phyloP scores from a whole-genome alignment of 345 rosid genomes.

The Carallia brachiata region DNA sequence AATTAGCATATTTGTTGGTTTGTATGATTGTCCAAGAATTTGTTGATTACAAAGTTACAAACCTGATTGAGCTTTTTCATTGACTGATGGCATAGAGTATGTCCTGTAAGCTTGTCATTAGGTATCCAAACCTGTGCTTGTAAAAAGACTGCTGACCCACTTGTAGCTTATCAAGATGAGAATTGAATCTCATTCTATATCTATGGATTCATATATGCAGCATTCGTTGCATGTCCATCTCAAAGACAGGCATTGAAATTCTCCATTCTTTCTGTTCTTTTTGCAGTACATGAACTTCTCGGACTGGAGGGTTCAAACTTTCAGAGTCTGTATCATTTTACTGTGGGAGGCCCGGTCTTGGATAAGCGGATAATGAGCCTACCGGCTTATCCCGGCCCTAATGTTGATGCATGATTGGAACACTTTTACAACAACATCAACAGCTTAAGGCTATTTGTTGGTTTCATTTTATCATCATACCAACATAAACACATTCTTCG shows the following conservation, averaged over 20 bases:
- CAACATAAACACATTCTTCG: no score
- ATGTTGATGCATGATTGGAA: conserved; percentile 43
- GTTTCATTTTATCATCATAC: no score
- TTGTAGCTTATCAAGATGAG: no score
- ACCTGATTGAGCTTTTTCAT: not conserved
- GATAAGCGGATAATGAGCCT: conserved; percentile 89
- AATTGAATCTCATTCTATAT: no score
- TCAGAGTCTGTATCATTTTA: conserved; percentile 87
- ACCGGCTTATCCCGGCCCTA: conserved; percentile 89
- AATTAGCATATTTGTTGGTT: no score
- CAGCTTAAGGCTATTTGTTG: no score
- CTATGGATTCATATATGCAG: no score
- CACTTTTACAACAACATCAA: no score
- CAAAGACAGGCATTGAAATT: not conserved
- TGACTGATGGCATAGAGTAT: no score
- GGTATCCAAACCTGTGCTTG: no score
- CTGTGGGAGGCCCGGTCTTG: conserved; percentile 71
- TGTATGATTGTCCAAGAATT: not conserved
- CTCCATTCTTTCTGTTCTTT: not conserved
- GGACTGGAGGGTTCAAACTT: conserved; percentile 62
- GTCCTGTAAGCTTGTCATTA: no score
- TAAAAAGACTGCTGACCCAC: no score
- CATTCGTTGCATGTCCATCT: not conserved
- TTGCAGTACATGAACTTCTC: conserved; percentile 68
- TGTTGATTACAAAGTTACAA: not conserved